Conservation (phyloP, 352 stramenopile genomes). For the Phytophthora multivora region DNA sequence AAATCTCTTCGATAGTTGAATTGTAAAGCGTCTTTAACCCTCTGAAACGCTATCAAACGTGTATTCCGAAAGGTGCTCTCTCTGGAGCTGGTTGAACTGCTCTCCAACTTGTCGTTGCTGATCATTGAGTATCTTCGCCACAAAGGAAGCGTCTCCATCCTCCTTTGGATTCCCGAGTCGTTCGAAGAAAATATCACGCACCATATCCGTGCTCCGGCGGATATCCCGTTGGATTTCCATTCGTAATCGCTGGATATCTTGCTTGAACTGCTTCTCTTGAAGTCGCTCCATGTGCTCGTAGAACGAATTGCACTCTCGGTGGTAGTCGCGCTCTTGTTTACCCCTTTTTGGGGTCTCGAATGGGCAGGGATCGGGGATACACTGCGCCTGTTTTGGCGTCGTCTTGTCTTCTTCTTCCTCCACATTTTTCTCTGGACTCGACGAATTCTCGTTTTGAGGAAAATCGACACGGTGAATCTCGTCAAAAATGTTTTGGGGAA, state of each 20-base stretch:
- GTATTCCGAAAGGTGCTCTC: not conserved
- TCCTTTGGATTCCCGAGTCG: conserved; percentile 7
- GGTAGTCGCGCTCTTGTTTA: not conserved
- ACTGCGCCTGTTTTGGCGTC: not conserved
- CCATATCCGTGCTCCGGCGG: conserved; percentile 1
- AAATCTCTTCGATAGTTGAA: not conserved
- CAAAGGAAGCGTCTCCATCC: conserved; percentile 16
- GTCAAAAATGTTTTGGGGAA: conserved; percentile 17
- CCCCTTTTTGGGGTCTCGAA: not conserved
- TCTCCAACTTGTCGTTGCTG: conserved; percentile 19
- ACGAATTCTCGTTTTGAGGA: not conserved
- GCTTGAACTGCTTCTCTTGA: conserved; percentile 19
- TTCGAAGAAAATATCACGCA: conserved; percentile 17
- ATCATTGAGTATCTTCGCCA: conserved; percentile 15
- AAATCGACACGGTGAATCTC: conserved; percentile 20
- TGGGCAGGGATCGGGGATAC: not conserved
- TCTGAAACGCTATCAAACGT: not conserved
- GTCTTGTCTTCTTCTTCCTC: not conserved
- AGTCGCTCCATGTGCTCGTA: conserved; percentile 14
- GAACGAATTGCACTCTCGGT: conserved; percentile 13
- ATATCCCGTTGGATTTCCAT: conserved; percentile 24
- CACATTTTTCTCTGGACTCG: not conserved
- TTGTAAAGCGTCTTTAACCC: not conserved
- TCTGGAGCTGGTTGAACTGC: conserved; percentile 12
- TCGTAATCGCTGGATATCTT: conserved; percentile 5